Percentiles rank a stretch among this genome's conserved stretches.
phyloP scores from a whole-genome alignment of 225 moss, liverwort and hornwort species.

The Antitrichia curtipendula region DNA sequence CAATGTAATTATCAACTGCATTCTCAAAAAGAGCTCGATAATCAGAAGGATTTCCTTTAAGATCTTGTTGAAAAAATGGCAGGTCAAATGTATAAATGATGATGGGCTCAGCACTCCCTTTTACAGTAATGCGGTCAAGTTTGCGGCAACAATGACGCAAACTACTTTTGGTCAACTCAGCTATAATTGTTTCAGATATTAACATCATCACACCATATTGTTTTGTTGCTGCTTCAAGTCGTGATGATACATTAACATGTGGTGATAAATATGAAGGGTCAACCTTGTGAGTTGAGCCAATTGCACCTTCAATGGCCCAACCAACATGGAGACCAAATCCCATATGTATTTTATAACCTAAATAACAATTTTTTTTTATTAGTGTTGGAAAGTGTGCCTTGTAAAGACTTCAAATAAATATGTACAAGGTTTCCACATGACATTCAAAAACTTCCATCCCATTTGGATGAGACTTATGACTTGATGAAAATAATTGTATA shows the following conservation, averaged over 20 bases:
- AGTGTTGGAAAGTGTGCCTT: background rate
- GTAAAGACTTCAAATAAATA: background rate
- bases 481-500: background rate
- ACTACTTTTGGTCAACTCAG: slow-evolving; percentile 80
- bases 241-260: slow-evolving; percentile 91
- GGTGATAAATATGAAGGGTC: slow-evolving; percentile 93
- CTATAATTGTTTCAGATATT: slow-evolving; percentile 88
- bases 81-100: slow-evolving; percentile 91
- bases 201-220: slow-evolving; percentile 93
- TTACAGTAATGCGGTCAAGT: slow-evolving; percentile 85
- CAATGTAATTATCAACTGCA: slow-evolving; percentile 89
- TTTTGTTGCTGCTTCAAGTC: slow-evolving; percentile 92
- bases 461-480: background rate
- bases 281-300: slow-evolving; percentile 95
- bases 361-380: background rate
- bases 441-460: background rate
- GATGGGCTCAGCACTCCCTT: slow-evolving; percentile 79
- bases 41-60: slow-evolving; percentile 62
- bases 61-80: slow-evolving; percentile 80
- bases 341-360: slow-evolving; percentile 96
- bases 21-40: slow-evolving; percentile 77
- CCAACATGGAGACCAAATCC: slow-evolving; percentile 95
- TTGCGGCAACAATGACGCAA: slow-evolving; percentile 81
- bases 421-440: background rate
- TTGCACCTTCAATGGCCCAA: slow-evolving; percentile 98